Conservation (phyloP, 208 protist genomes). For the Crithidia mellificae region DNA sequence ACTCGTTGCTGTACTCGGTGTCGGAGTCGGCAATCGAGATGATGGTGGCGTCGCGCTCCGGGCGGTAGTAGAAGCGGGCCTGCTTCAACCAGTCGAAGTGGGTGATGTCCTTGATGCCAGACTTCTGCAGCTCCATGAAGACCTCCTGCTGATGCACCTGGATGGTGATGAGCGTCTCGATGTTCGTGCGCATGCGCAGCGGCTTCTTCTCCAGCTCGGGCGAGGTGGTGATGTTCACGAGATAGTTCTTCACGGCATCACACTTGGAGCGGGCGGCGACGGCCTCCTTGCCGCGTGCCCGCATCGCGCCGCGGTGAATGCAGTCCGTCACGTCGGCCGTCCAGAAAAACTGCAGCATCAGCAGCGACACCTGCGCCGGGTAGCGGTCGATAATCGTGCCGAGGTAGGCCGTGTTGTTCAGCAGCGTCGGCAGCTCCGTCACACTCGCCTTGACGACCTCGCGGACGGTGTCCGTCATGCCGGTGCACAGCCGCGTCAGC, state of each 20-base stretch:
- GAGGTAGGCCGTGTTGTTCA: slow-evolving; percentile 84
- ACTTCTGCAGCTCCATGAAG: slow-evolving; percentile 91
- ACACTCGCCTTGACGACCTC: slow-evolving; percentile 90
- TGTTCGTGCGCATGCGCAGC: slow-evolving; percentile 91
- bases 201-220: slow-evolving; percentile 87
- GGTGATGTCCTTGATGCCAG: slow-evolving; percentile 85
- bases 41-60: slow-evolving; percentile 89
- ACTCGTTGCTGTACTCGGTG: slow-evolving; percentile 96
- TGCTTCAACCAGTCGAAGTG: slow-evolving; percentile 96
- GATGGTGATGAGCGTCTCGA: slow-evolving; percentile 96
- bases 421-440: slow-evolving; percentile 85
- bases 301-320: slow-evolving; percentile 88
- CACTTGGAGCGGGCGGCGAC: slow-evolving; percentile 76
- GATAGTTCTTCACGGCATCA: slow-evolving; percentile 89
- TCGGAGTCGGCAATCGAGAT: slow-evolving; percentile 94
- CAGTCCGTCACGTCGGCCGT: slow-evolving; percentile 94
- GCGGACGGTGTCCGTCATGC: slow-evolving; percentile 92
- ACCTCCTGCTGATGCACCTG: slow-evolving; percentile 96
- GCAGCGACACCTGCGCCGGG: slow-evolving; percentile 94
- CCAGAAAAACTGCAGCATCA: slow-evolving; percentile 97
- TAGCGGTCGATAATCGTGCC: slow-evolving; percentile 94
- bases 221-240: slow-evolving; percentile 91
- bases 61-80: slow-evolving; percentile 93
- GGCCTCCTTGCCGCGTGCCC: slow-evolving; percentile 76
- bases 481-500: slow-evolving; percentile 89